Base-by-base conservation (phyloP, 1,284 basidiomycete species). In the Puccinia coronata region DNA sequence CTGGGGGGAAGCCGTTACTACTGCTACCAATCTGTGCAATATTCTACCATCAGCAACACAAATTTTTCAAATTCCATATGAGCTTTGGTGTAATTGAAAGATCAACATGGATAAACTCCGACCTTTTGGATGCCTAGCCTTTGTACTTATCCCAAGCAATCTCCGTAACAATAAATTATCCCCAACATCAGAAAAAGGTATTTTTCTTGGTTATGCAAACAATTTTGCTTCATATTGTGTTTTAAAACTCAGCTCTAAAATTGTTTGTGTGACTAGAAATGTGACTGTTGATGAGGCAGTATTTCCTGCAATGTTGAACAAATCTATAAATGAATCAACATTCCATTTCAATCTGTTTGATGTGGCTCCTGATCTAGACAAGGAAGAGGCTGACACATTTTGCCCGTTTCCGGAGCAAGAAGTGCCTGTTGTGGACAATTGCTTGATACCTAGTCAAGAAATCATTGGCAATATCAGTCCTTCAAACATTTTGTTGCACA, bases 341-440 rank as follows among this genome's bases (percentile, higher is more conserved):
- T 65, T 65, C 39, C 25, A 28, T 18, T 65, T 65, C 61, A 65
- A 43, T 39, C 61, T 36, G 2, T 65, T 65, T 65, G 61, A 65
- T n/a, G n/a, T n/a, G n/a, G n/a, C n/a, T n/a, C n/a, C n/a, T n/a
- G n/a, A n/a, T n/a, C n/a, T n/a, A n/a, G n/a, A n/a, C n/a, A n/a
- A n/a, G n/a, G n/a, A n/a, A n/a, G n/a, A n/a, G n/a, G n/a, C n/a
- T n/a, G n/a, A n/a, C n/a, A n/a, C n/a, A n/a, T n/a, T n/a, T n/a
- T n/a, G n/a, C n/a, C n/a, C n/a, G n/a, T n/a, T n/a, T n/a, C n/a
- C n/a, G n/a, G n/a, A n/a, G n/a, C n/a, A n/a, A n/a, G n/a, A n/a
- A n/a, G n/a, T n/a, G n/a, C n/a, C n/a, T n/a, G n/a, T n/a, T 25
- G n/a, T n/a, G n/a, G n/a, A n/a, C n/a, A n/a, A n/a, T n/a, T n/a